phyloP scores from a whole-genome alignment of 768 basidiomycete species.

The Amanita muscaria region DNA sequence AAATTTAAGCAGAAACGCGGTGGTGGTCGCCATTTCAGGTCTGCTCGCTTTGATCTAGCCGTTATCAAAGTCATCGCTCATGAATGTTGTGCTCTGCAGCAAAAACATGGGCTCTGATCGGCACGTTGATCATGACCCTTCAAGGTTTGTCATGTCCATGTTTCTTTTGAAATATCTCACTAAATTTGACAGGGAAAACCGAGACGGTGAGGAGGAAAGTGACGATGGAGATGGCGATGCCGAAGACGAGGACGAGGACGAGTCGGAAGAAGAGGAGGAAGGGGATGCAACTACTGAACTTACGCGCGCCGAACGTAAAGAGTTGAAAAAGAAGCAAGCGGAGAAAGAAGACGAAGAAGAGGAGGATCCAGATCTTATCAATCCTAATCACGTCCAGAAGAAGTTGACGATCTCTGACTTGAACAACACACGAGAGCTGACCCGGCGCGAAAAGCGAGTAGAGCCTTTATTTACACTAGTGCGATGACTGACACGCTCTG shows the following conservation, averaged over 20 bases:
- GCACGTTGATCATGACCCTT: conserved; percentile 35
- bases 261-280: conserved; percentile 38
- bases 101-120: conserved; percentile 52
- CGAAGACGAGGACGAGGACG: conserved; percentile 32
- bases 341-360: conserved; percentile 35
- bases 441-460: conserved; percentile 56
- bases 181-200: conserved; percentile 11
- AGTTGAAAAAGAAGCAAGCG: conserved; percentile 76
- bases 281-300: conserved; percentile 52
- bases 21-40: conserved; percentile 83
- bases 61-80: no score
- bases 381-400: conserved; percentile 71
- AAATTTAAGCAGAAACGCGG: conserved; percentile 85
- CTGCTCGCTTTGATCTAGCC: conserved; percentile 11
- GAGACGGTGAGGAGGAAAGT: conserved; percentile 29
- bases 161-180: conserved; percentile 8
- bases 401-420: conserved; percentile 72
- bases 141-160: conserved; percentile 1
- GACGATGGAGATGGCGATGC: conserved; percentile 34
- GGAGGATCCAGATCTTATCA: conserved; percentile 64
- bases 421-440: conserved; percentile 49
- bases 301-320: conserved; percentile 63
- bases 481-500: no score
- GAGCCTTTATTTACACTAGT: neutral
- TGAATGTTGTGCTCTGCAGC: conserved; percentile 25